Percentiles rank a stretch among this genome's conserved stretches.
Conservation (phyloP, 2,329 filamentous ascomycete genomes). For the Graphilbum sp. region DNA sequence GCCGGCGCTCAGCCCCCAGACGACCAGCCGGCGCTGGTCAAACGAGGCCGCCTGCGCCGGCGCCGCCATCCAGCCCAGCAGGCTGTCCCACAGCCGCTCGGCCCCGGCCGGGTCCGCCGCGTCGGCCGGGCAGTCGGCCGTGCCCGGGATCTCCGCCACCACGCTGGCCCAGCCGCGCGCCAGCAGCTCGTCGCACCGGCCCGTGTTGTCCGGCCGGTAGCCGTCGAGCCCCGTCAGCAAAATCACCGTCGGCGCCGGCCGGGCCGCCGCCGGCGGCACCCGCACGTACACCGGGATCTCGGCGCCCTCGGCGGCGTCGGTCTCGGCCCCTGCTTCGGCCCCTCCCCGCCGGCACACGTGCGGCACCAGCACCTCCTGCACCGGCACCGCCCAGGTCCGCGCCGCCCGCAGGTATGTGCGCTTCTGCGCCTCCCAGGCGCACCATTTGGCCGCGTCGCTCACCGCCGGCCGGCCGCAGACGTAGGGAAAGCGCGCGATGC, state of each 20-base stretch:
- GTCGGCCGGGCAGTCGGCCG: constrained; percentile 50
- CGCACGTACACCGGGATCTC: constrained; percentile 50
- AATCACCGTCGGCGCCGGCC: constrained; percentile 28
- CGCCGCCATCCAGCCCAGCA: constrained; percentile 40
- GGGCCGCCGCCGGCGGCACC: constrained; percentile 27
- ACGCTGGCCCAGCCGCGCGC: constrained; percentile 45
- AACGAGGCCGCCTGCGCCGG: constrained; percentile 26
- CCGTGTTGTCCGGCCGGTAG: constrained; percentile 46
- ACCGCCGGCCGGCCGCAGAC: constrained; percentile 22
- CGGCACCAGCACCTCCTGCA: constrained; percentile 45
- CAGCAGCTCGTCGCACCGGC: constrained; percentile 43
- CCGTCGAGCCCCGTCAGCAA: constrained; percentile 47
- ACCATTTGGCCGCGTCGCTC: constrained; percentile 32
- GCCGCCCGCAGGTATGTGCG: constrained; percentile 42
- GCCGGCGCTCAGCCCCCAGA: constrained; percentile 49
- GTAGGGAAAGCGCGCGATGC: constrained; percentile 56
- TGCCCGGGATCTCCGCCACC: constrained; percentile 49
- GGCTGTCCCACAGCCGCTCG: constrained; percentile 45
- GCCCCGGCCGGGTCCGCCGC: constrained; percentile 39
- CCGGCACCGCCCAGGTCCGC: constrained; percentile 35
- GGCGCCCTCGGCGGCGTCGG: constrained; percentile 19
- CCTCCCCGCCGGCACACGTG: constrained; percentile 26
- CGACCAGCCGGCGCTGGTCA: constrained; percentile 38
- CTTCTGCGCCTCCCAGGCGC: constrained; percentile 52
- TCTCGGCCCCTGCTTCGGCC: not conserved